Evolutionary conservation across 352 stramenopile species (phyloP).

Genomic region (Globisporangium sylvaticum): DNA sequence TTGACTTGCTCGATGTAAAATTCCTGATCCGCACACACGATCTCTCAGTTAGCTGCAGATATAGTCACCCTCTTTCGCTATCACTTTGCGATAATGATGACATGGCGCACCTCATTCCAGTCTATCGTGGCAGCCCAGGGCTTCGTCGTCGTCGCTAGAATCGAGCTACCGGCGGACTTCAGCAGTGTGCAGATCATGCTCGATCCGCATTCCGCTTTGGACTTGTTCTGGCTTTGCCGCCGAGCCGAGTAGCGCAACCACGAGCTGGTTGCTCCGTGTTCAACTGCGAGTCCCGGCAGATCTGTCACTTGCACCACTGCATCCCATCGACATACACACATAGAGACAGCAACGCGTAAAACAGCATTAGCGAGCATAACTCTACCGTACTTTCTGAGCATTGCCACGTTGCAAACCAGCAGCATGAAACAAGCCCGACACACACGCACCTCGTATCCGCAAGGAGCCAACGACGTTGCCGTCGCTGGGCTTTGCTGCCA

Average conservation of each 20-base stretch:
- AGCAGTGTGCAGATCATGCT: slow-evolving; percentile 57
- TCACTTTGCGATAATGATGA: neutral
- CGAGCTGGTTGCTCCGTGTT: slow-evolving; percentile 24
- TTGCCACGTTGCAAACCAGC: neutral
- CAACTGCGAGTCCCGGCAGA: slow-evolving; percentile 28
- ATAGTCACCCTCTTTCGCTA: too few species aligned
- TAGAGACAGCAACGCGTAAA: neutral
- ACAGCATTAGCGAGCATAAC: neutral
- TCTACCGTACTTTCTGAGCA: neutral
- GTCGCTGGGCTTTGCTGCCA: slow-evolving; percentile 39
- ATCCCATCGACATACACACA: neutral
- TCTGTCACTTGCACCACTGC: slow-evolving; percentile 51
- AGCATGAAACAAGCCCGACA: neutral
- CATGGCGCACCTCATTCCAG: slow-evolving; percentile 47
- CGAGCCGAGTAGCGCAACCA: slow-evolving; percentile 46
- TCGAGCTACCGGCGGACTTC: slow-evolving; percentile 19
- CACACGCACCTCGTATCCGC: slow-evolving; percentile 46
- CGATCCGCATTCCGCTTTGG: slow-evolving; percentile 21
- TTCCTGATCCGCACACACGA: slow-evolving; percentile 32
- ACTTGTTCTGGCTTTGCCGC: slow-evolving; percentile 19
- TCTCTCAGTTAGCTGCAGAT: neutral
- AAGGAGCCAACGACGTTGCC: slow-evolving; percentile 38
- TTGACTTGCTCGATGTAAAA: slow-evolving; percentile 68
- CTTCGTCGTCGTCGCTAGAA: slow-evolving; percentile 44
- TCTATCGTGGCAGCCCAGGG: slow-evolving; percentile 31